Evolutionary conservation across 2,329 filamentous ascomycete genomes (phyloP), one percentile per base, ranked within the genome.

Genomic region (Fusarium sulawesiense): DNA sequence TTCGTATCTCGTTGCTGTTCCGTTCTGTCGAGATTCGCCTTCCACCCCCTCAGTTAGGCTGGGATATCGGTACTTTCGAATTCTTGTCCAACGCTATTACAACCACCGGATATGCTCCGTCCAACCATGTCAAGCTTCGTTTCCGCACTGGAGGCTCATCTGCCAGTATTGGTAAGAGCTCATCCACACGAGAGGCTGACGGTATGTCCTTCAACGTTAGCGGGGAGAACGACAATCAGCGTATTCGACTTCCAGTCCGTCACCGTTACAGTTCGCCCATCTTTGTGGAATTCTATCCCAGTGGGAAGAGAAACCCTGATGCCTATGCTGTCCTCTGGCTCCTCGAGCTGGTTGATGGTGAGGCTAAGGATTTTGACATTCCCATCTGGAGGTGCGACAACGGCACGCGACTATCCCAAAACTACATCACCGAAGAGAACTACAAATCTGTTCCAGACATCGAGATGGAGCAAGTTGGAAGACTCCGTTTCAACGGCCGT

Each of bases 21-120:
- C 91, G 95, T 29, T 94, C 93, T 29, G 88, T 98, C 45, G 94
- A 97, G 78, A 91, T 95, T 56, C 89, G 89, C 47, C 85, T 98
- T 2, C 94, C 94, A n/a, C 92, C 92, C 0, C 83, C 90, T 42
- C 92, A 97, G 80, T 87, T 98, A 7, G 94, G 95, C 12, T 98
- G 95, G 93, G 93, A 98, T 65, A 93, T 98, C 45, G 96, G 96
- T 37, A 97, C 95, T 0, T 97, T 98, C 76, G 92, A 97, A 76
- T 97, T 98, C 77, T 82, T 87, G 1, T 93, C 91, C 0, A 86
- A 93, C 50, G 86, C 84, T 18, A 89, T 98, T 48, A 86, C 86
- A 0, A 89, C 92, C 0, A 81, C 85, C 16, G 86, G 85, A 49
- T 94, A 91, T 74, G 82, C 84, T 2, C 87, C 89, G 7, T 80